Evolutionary conservation across 805 yeast species (phyloP).

Genomic region (Wickerhamiella azyma): DNA sequence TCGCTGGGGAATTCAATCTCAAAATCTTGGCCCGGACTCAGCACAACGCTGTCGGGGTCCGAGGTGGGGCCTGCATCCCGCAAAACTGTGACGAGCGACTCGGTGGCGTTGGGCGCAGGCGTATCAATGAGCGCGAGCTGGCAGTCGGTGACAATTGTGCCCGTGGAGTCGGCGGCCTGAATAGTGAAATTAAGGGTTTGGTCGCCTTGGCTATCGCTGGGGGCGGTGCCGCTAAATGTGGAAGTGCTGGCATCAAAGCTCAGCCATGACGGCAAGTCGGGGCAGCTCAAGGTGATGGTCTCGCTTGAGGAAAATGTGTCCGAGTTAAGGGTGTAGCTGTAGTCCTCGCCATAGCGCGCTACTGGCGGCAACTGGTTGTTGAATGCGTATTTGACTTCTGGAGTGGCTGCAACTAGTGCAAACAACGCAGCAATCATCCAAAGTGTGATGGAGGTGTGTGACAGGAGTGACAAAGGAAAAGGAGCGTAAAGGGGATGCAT

Average conservation of each 20-base stretch:
- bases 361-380: constrained; percentile 75
- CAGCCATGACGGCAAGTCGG: constrained; percentile 65
- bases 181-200: constrained; percentile 35
- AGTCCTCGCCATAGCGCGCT: constrained; percentile 53
- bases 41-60: constrained; percentile 59
- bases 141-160: constrained; percentile 36
- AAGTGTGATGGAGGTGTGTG: background rate
- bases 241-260: constrained; percentile 48
- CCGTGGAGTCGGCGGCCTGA: constrained; percentile 50
- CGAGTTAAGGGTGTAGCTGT: constrained; percentile 51
- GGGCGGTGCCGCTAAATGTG: constrained; percentile 54
- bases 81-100: constrained; percentile 38
- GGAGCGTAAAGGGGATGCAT: background rate
- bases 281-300: constrained; percentile 40
- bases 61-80: constrained; percentile 59
- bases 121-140: constrained; percentile 45
- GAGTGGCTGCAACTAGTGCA: constrained; percentile 28
- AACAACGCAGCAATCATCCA: constrained; percentile 9
- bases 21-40: constrained; percentile 57
- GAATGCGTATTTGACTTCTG: constrained; percentile 62
- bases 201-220: constrained; percentile 28
- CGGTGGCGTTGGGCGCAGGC: constrained; percentile 35
- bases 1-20: constrained; percentile 46
- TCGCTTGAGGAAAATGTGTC: constrained; percentile 46
- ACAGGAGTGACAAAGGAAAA: constrained; percentile 8